Evolutionary conservation across 202 grass and related monocot genomes (phyloP), one percentile per base, ranked within the genome.

Genomic region (Brachypodium distachyon): DNA sequence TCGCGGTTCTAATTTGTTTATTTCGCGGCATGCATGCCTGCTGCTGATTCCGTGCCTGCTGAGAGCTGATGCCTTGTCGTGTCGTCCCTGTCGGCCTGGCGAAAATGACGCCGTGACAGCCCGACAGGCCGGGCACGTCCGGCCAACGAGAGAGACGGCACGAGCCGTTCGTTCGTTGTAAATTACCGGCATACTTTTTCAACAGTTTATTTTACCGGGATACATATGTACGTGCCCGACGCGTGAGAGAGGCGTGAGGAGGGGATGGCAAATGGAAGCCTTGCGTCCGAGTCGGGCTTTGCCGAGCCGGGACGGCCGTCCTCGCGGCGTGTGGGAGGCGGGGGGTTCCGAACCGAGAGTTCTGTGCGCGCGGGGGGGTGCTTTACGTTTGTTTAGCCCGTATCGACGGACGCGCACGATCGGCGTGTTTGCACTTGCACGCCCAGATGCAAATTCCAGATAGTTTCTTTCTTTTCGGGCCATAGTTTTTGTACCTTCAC

Each of bases 31-130:
- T n/a, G n/a, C n/a, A n/a, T n/a, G n/a, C n/a, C n/a, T n/a, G n/a
- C n/a, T n/a, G n/a, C n/a, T n/a, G n/a, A n/a, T n/a, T n/a, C 53
- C 12, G 5, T 12, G 23, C 19, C 74, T 36, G 58, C 53, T 56
- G 53, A 13, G 5, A n/a, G 54, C 54, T 32, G 6, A 18, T 36
- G 18, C 32, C 40, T 44, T 67, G 38, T 44, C 53, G 73, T 26
- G 54, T 2, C 73, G 9, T 61, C 39, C 40, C 74, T 40, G 68
- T 59, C 37, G 49, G 72, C 37, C 80, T 2, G 2, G 50, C 14
- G 83, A 80, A 14, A 44, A 18, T 27, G 51, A 41, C 81, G 41
- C 52, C 36, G 27, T 57, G 78, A 72, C 79, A 82, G 58, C 58
- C 33, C 31, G 49, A 48, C 37, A 12, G 17, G 40, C 43, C 67